Evolutionary conservation across 768 basidiomycete species (phyloP), one percentile per base, ranked within the genome.

Genomic region (Polyporus arcularius): DNA sequence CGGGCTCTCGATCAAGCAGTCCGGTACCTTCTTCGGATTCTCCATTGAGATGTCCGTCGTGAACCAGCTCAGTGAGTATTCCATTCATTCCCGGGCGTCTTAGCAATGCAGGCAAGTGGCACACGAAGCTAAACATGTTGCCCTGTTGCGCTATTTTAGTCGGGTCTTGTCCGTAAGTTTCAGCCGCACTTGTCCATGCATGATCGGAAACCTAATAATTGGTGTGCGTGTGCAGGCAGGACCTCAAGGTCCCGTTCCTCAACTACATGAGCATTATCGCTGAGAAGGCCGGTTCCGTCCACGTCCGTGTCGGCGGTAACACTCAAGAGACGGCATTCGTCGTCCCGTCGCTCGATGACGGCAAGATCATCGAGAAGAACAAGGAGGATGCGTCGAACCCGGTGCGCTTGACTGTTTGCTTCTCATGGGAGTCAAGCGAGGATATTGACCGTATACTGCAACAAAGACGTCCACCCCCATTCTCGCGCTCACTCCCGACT

Each of bases 31-130:
- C 68, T 80, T 86, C 53, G 89, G 88, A 1, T 92, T 92, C 69
- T 89, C 86, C 4, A 80, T 92, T 38, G 90, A 92, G 70, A 79
- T 90, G 76, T 88, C 88, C 48, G 85, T 91, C 3, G 79, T 85
- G 9, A 60, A 57, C 48, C 63, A 64, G 40, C 46, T 64, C 31
- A 64, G 63, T 64, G 41, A 60, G 63, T 60, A n/a, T 40, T 47
- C 35, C 18, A 14, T 21, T 30, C 15, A 11, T n/a, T 18, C 6
- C 4, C 9, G 41, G 8, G 10, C 39, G 12, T 52, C 32, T 31
- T 16, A 14, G 38, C 30, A 18, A 38, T 52, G 50, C 32, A 15
- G 14, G 32, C n/a, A 38, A 30, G n/a, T 48, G 46, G 21, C 21
- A 26, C 18, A 7, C 28, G 26, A 9, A 12, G 46, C 46, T 48